Evolutionary conservation across 805 yeast species (phyloP).

Genomic region (Kodamaea hsintzibuensis): DNA sequence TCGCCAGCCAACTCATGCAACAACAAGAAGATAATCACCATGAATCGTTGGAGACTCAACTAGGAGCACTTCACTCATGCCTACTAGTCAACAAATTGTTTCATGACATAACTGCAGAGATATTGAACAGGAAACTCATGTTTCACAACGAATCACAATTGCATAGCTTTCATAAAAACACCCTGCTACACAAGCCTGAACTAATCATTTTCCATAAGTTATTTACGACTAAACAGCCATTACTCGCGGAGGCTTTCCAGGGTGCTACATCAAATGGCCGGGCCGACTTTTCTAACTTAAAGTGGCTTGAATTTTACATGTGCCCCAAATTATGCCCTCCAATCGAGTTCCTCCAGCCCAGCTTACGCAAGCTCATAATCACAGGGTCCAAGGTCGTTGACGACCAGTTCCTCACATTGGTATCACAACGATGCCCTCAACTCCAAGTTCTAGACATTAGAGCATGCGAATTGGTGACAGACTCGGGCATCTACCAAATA

Average conservation of each 20-base stretch:
- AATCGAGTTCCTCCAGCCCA: constrained; percentile 22
- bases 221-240: constrained; percentile 50
- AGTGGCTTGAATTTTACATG: constrained; percentile 78
- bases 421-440: constrained; percentile 56
- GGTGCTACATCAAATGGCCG: constrained; percentile 27
- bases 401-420: constrained; percentile 55
- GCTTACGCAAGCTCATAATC: constrained; percentile 49
- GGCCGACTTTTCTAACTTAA: constrained; percentile 46
- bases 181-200: constrained; percentile 30
- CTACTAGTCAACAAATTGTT: constrained; percentile 69
- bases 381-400: constrained; percentile 71
- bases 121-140: constrained; percentile 55
- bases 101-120: constrained; percentile 53
- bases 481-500: constrained; percentile 69
- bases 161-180: constrained; percentile 28
- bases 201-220: constrained; percentile 68
- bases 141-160: constrained; percentile 54
- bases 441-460: constrained; percentile 71
- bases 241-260: constrained; percentile 40
- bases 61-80: constrained; percentile 54
- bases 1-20: background rate
- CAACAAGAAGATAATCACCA: background rate
- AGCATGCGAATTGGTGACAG: constrained; percentile 79
- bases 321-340: constrained; percentile 72
- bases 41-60: background rate